Base-by-base conservation (phyloP, 2,329 filamentous ascomycete genomes). In the Chrysoporthe deuterocubensis region DNA sequence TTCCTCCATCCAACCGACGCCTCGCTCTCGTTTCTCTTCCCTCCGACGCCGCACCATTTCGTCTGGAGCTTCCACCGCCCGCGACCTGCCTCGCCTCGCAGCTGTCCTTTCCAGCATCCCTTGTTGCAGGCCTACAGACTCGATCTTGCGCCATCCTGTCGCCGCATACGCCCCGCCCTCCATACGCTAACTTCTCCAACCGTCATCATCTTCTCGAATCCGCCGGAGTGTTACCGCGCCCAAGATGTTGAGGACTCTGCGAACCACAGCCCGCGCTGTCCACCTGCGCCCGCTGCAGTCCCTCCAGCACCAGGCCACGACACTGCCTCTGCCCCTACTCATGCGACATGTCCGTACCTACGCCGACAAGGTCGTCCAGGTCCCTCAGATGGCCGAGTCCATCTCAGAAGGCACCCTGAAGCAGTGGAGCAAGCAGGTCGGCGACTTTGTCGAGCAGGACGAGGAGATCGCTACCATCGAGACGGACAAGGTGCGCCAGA, bases 381-480 rank as follows among this genome's bases (percentile, higher is more conserved):
- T 98, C 73, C 96, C 96, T 44, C 89, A 96, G 78, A 98, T 99
- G 96, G 96, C 96, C 71, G 96, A 99, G 81, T 98, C 96, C 62
- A 98, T 99, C 79, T 96, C 93, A 57, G 96, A 99, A 81, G 96
- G 96, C 70, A 99, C 96, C 32, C 80, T 99, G 76, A 97, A 97
- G 83, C 94, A 97, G 78, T 98, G 94, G 85, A 91, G 89, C 76
- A 98, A 98, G 79, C 80, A 95, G 82, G 84, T 97, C 74, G 96
- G 96, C 76, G 96, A 99, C 79, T 94, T 89, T 75, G 94, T 99
- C 64, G 94, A 97, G 83, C 90, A 91, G 75, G 96, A 99, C 77
- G 96, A 98, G 82, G 96, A 99, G 80, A 95, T 99, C 79, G 96
- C 96, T 43, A 97, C 95, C 62, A 99, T 99, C 76, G 96, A 99